Evolutionary conservation across 164 flowering plant species (phyloP).

Genomic region (Brasenia schreberi): DNA sequence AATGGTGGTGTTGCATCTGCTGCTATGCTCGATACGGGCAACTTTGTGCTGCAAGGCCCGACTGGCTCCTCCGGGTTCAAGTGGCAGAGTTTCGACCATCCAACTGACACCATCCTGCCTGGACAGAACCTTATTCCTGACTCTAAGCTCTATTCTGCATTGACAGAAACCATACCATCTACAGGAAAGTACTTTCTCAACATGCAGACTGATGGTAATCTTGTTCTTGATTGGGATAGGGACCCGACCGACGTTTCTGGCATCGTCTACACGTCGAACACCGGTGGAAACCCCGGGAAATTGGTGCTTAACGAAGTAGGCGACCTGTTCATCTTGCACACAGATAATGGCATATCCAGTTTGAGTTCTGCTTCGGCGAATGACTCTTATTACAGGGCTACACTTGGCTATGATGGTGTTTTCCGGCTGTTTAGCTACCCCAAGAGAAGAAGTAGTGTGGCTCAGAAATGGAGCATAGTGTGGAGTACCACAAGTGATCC

Average conservation of each 20-base stretch:
- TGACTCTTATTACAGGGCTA: neutral
- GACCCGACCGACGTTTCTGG: neutral
- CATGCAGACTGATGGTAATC: conserved; percentile 3
- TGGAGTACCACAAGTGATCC: neutral
- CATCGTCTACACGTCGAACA: neutral
- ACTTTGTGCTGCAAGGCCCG: conserved; percentile 16
- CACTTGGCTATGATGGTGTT: conserved; percentile 2
- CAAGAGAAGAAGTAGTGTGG: neutral
- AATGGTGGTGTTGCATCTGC: conserved; percentile 12
- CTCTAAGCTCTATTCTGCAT: neutral
- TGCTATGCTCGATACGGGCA: conserved; percentile 36
- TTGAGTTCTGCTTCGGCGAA: neutral
- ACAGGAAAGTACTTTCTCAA: conserved; percentile 5
- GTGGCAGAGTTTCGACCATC: conserved; percentile 3
- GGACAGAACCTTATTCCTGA: neutral
- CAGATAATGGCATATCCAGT: neutral
- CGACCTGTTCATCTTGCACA: neutral
- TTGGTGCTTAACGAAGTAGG: neutral
- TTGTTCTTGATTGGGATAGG: neutral
- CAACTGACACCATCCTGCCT: conserved; percentile 2
- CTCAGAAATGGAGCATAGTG: neutral
- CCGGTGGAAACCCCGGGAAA: conserved; percentile 3
- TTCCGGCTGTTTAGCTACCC: conserved; percentile 1
- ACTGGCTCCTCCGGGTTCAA: neutral
- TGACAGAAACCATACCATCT: neutral